Base-by-base conservation (phyloP, 176 grass and related monocot genomes). In the Zizania latifolia region DNA sequence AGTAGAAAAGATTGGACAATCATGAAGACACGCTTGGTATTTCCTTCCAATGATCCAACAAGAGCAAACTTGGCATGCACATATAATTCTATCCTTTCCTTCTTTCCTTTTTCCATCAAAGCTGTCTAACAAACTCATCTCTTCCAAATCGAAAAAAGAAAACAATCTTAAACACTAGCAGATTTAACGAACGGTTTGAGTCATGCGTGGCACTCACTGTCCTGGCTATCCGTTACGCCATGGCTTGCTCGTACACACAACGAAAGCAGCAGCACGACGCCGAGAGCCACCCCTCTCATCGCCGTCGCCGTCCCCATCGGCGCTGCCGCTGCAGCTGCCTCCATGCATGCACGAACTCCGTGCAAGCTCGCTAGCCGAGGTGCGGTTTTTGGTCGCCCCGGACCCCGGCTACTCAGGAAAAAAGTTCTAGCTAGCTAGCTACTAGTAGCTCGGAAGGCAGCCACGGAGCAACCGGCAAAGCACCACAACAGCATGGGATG, bases 401-500 rank as follows among this genome's bases (percentile, higher is more conserved):
- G 81, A 57, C 29, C 23, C 22, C 19, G 38, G 81, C 28, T 73
- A 71, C 44, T 85, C 21, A 58, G 41, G 65, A 68, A 75, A 88
- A 77, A 53, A 8, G 48, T 19, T 53, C 3, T 22, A 22, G 48
- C 46, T 51, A 51, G n/a, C n/a, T 53, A 53, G 17, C 17, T 53
- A n/a, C n/a, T n/a, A n/a, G n/a, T n/a, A 46, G 75, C 77, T 71
- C 41, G 43, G 29, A 60, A 72, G 67, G 51, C 86, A 93, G 89
- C 90, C 34, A 89, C 87, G 66, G 58, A n/a, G n/a, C n/a, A n/a
- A n/a, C n/a, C n/a, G n/a, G n/a, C n/a, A n/a, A n/a, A n/a, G 83
- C 83, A 90, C 86, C 83, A 89, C 81, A 88, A 88, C 89, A 36
- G 48, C 82, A 81, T 89, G 86, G 67, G 60, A 78, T 64, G 83